Evolutionary conservation across 768 basidiomycete genomes (phyloP).

Genomic region (Gloeopeniophorella convolvens): DNA sequence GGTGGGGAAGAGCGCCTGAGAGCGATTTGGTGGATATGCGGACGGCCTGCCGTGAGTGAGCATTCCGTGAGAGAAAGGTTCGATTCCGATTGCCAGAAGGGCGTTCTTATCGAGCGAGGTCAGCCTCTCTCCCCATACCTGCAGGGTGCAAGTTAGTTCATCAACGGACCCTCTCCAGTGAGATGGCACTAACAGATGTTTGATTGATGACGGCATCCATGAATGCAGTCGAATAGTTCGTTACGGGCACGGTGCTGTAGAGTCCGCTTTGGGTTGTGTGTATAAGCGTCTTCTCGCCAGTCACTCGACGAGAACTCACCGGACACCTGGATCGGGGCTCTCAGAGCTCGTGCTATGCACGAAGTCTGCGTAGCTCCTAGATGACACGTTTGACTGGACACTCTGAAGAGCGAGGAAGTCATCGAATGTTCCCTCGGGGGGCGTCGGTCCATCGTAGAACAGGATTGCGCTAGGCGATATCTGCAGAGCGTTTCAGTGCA

Average conservation of each 20-base stretch:
- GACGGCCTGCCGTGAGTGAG: constrained; percentile 8
- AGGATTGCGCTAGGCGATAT: constrained; percentile 6
- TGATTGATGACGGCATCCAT: background rate
- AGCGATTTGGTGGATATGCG: constrained; percentile 20
- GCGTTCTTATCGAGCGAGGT: no score
- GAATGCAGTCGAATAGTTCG: background rate
- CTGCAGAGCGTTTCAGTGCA: background rate
- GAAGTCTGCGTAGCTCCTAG: no score
- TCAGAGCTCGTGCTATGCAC: no score
- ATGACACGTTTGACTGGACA: no score
- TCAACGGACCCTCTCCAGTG: no score
- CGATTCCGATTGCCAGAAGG: constrained; percentile 10
- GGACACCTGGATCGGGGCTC: no score
- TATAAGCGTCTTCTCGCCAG: no score
- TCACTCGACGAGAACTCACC: no score
- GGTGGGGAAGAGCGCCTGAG: constrained; percentile 14
- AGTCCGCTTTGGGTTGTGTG: background rate
- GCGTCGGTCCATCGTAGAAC: constrained; percentile 23
- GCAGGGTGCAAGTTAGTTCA: no score
- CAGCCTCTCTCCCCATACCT: no score
- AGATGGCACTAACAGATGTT: background rate
- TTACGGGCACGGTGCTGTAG: constrained; percentile 5
- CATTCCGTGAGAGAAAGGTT: constrained; percentile 14
- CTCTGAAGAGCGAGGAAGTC: constrained; percentile 17
- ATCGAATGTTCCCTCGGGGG: constrained; percentile 21